These are phyloP conservation scores for Millerozyma miso DNA, from an alignment of 805 yeast genomes.

Conservation along the genomic window DNA sequence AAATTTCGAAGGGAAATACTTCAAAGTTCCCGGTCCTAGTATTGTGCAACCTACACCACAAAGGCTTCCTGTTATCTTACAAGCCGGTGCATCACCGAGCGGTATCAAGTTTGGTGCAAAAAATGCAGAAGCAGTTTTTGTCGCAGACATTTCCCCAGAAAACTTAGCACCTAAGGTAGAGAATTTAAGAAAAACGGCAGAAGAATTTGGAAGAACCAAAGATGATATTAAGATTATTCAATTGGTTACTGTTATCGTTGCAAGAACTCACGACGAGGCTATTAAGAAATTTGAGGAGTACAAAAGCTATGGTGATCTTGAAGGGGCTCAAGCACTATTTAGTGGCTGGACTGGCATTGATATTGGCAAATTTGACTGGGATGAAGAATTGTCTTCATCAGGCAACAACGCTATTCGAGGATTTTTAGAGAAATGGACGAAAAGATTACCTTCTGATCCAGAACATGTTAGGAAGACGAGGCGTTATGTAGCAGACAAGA, in stretches of 20 bases:
- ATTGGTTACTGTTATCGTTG: conserved; percentile 34
- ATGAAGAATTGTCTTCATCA: conserved; percentile 26
- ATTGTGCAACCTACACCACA: conserved; percentile 43
- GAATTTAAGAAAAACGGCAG: conserved; percentile 29
- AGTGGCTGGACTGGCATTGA: conserved; percentile 42
- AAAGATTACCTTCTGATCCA: conserved; percentile 20
- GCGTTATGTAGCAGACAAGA: conserved; percentile 24
- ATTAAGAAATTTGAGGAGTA: conserved; percentile 29
- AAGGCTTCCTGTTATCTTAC: conserved; percentile 40
- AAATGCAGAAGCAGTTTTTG: conserved; percentile 40
- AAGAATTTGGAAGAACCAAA: conserved; percentile 30
- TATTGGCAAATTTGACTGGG: conserved; percentile 27
- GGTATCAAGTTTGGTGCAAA: conserved; percentile 42
- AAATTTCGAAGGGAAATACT: conserved; percentile 37
- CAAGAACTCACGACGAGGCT: conserved; percentile 40
- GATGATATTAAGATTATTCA: conserved; percentile 35
- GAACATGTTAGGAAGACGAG: conserved; percentile 25
- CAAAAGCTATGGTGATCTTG: conserved; percentile 30
- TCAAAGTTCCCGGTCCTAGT: conserved; percentile 40
- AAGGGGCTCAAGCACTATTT: conserved; percentile 39
- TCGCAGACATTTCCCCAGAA: conserved; percentile 31
- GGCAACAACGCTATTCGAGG: conserved; percentile 31
- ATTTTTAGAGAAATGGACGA: conserved; percentile 30
- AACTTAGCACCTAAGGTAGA: conserved; percentile 22
- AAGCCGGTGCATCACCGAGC: conserved; percentile 41